A percentile compares a stretch with the other conserved stretches of the same genome.
Evolutionary conservation across 352 stramenopile species (phyloP).

Genomic region (Phytopythium aichiense): DNA sequence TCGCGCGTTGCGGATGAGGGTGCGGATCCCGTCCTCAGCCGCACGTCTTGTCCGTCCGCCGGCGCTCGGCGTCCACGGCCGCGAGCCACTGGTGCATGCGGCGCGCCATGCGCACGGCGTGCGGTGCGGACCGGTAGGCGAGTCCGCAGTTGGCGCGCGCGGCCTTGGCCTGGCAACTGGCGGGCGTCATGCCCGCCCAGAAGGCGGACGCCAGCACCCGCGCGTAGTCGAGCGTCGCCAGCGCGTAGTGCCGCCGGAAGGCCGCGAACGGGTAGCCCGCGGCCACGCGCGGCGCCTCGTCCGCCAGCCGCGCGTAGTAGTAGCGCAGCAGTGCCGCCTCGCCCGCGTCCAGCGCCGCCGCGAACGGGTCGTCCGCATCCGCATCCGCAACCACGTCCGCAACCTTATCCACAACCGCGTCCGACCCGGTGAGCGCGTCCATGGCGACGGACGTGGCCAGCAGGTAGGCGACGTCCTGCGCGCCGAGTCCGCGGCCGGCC

Average conservation of each 20-base stretch:
- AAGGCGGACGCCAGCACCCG: conserved; percentile 62
- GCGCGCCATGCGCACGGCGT: conserved; percentile 52
- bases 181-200: conserved; percentile 49
- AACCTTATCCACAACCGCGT: background rate
- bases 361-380: background rate
- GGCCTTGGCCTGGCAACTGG: conserved; percentile 31
- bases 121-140: conserved; percentile 59
- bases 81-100: conserved; percentile 38
- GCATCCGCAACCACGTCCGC: conserved; percentile 27
- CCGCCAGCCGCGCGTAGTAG: conserved; percentile 37
- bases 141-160: conserved; percentile 64
- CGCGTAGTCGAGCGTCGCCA: conserved; percentile 65
- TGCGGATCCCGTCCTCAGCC: background rate
- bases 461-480: conserved; percentile 61
- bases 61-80: conserved; percentile 30
- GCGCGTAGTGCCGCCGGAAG: conserved; percentile 52
- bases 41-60: background rate
- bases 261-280: conserved; percentile 36
- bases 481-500: conserved; percentile 53
- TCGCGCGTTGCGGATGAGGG: too few relatives aligned
- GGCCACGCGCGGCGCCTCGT: background rate
- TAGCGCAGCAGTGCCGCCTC: conserved; percentile 40
- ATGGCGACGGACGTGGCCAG: conserved; percentile 63
- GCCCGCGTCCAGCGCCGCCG: conserved; percentile 9
- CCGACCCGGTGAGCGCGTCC: conserved; percentile 20